Evolutionary conservation across 1,284 basidiomycete genomes (phyloP).

Genomic region (Singerocomus inundabilis): DNA sequence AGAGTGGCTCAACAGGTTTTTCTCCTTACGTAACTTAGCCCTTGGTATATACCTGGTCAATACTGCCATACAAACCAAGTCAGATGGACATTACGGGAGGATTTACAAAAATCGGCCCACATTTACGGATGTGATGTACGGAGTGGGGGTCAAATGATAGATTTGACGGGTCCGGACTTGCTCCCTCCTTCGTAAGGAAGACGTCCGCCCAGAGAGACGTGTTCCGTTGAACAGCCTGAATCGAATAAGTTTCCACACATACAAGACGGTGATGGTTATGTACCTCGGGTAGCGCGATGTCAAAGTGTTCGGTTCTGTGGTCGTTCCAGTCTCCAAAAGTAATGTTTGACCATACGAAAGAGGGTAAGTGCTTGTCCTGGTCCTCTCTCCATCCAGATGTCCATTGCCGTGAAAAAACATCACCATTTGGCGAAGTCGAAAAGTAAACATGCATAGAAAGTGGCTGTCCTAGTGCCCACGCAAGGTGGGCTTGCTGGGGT

Average conservation of each 20-base stretch:
- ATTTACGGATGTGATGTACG: constrained; percentile 78
- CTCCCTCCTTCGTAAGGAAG: constrained; percentile 69
- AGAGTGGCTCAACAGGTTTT: constrained; percentile 66
- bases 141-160: constrained; percentile 51
- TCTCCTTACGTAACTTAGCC: constrained; percentile 73
- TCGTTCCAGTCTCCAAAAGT: constrained; percentile 83
- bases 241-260: constrained; percentile 3
- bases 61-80: constrained; percentile 45
- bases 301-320: constrained; percentile 58
- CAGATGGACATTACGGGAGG: constrained; percentile 1
- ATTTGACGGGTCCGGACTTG: constrained; percentile 61
- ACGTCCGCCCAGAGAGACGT: constrained; percentile 86
- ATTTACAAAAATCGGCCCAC: constrained; percentile 43
- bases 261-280: constrained; percentile 20
- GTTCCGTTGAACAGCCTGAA: constrained; percentile 75
- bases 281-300: constrained; percentile 75
- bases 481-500: constrained; percentile 50
- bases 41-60: constrained; percentile 82
- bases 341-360: constrained; percentile 79
- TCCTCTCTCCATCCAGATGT: constrained; percentile 47
- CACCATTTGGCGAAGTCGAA: constrained; percentile 59
- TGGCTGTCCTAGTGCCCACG: constrained; percentile 58
- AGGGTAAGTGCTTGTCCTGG: constrained; percentile 54
- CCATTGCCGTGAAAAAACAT: constrained; percentile 56
- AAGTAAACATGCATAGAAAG: constrained; percentile 77